phyloP scores from a whole-genome alignment of 164 flowering plant genomes.

The Vitis rupestris region DNA sequence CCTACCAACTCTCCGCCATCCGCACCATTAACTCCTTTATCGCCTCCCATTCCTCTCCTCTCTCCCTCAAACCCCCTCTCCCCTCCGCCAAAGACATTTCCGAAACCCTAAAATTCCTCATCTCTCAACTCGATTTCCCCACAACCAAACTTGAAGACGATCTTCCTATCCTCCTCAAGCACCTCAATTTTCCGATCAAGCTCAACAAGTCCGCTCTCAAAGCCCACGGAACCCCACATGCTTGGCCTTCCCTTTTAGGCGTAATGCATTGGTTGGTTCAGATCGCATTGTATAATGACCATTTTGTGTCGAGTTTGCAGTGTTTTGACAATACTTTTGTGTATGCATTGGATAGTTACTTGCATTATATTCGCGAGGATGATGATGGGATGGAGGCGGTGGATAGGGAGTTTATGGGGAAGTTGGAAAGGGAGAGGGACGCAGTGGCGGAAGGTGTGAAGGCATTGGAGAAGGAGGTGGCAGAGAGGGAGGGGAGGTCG shows the following conservation, averaged over 20 bases:
- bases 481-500: conserved; percentile 37
- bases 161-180: conserved; percentile 44
- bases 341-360: conserved; percentile 48
- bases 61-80: conserved; percentile 45
- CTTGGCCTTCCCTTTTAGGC: conserved; percentile 63
- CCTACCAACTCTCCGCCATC: conserved; percentile 54
- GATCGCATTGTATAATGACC: conserved; percentile 41
- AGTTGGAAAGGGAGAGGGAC: conserved; percentile 42
- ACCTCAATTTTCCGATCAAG: conserved; percentile 63
- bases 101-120: conserved; percentile 47
- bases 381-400: conserved; percentile 52
- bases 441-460: conserved; percentile 22
- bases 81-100: conserved; percentile 59
- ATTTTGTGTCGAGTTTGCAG: not conserved
- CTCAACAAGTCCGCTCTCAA: conserved; percentile 65
- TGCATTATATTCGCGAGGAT: conserved; percentile 55
- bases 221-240: conserved; percentile 72
- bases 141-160: conserved; percentile 62
- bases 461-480: conserved; percentile 29
- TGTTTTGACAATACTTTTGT: not conserved
- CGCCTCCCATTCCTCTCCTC: conserved; percentile 38
- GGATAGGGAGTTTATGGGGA: conserved; percentile 40
- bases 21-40: conserved; percentile 58
- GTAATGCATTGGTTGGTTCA: conserved; percentile 88
- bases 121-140: conserved; percentile 45